phyloP scores from a whole-genome alignment of 139 green algal genomes.

The Micractinium conductrix region DNA sequence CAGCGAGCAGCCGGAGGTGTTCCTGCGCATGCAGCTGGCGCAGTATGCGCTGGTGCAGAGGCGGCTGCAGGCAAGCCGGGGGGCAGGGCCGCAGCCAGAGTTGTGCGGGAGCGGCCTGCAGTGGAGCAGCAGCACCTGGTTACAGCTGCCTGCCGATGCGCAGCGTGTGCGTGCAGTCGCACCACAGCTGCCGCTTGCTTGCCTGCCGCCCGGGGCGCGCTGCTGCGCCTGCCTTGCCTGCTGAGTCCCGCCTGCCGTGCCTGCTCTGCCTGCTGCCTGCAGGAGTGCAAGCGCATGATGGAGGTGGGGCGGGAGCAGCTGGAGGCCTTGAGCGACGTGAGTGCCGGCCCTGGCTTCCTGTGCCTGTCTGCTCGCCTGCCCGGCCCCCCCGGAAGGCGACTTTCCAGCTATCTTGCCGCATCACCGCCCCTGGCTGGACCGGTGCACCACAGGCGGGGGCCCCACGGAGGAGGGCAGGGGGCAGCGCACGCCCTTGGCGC shows the following conservation, averaged over 20 bases:
- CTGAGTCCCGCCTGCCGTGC: not conserved
- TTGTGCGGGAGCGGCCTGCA: no score
- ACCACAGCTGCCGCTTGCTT: not conserved
- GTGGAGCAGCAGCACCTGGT: no score
- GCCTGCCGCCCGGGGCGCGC: not conserved
- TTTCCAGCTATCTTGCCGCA: no score
- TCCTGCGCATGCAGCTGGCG: slow-evolving; percentile 91
- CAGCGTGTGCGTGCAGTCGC: not conserved
- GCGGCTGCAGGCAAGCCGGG: slow-evolving; percentile 66
- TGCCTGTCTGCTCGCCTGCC: no score
- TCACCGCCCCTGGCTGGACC: no score
- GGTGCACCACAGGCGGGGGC: no score
- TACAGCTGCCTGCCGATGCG: not conserved
- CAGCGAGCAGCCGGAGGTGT: slow-evolving; percentile 86
- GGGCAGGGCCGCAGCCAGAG: not conserved
- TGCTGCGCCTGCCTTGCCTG: not conserved
- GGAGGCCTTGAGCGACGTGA: slow-evolving; percentile 67
- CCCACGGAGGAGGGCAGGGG: no score
- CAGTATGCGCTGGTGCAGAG: slow-evolving; percentile 80
- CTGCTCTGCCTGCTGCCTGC: slow-evolving; percentile 38
- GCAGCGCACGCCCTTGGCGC: no score
- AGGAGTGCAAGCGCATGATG: slow-evolving; percentile 81
- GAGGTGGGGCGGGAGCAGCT: slow-evolving; percentile 66
- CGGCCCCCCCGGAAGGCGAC: no score
- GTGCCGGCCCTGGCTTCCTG: no score